Percentiles rank a stretch among this genome's conserved stretches.
Evolutionary conservation across 495 filamentous ascomycete species (phyloP).

Genomic region (Penicillium antarcticum): DNA sequence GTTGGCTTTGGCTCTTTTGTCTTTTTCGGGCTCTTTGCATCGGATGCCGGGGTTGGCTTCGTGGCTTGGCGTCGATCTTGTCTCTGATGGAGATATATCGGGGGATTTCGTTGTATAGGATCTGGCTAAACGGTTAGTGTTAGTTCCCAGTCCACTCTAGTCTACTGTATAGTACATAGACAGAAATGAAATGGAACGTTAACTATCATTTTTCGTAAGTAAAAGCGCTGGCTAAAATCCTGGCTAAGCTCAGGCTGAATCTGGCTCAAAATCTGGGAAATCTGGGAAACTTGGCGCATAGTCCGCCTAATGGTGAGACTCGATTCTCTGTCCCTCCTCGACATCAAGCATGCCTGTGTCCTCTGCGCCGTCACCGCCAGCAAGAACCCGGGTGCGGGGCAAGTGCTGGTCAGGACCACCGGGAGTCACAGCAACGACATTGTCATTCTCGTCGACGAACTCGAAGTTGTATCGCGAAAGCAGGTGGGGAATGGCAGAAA

Average conservation of each 20-base stretch:
- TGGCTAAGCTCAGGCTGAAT: not conserved
- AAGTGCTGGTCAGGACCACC: conserved; percentile 44
- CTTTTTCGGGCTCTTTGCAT: conserved; percentile 2
- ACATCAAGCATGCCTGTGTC: conserved; percentile 43
- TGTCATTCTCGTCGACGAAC: conserved; percentile 92
- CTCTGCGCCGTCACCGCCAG: conserved; percentile 54
- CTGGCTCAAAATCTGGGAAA: not conserved
- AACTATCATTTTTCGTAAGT: too few species aligned
- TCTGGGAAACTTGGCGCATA: too few species aligned
- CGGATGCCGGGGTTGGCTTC: not conserved
- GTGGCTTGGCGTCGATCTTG: not conserved
- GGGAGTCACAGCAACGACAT: conserved; percentile 83
- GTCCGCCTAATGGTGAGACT: conserved; percentile 10
- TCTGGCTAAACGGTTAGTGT: too few species aligned
- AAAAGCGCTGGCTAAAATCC: too few species aligned
- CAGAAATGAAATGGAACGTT: too few species aligned
- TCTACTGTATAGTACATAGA: too few species aligned
- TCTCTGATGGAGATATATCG: too few species aligned
- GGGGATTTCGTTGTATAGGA: too few species aligned
- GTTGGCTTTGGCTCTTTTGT: not conserved
- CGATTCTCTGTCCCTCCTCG: conserved; percentile 24
- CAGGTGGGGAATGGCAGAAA: conserved; percentile 92
- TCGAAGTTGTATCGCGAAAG: conserved; percentile 96
- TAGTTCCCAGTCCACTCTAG: too few species aligned
- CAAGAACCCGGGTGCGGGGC: conserved; percentile 68